Evolutionary conservation across 140 eudicot species (phyloP).

Genomic region (Flaveria floridana): DNA sequence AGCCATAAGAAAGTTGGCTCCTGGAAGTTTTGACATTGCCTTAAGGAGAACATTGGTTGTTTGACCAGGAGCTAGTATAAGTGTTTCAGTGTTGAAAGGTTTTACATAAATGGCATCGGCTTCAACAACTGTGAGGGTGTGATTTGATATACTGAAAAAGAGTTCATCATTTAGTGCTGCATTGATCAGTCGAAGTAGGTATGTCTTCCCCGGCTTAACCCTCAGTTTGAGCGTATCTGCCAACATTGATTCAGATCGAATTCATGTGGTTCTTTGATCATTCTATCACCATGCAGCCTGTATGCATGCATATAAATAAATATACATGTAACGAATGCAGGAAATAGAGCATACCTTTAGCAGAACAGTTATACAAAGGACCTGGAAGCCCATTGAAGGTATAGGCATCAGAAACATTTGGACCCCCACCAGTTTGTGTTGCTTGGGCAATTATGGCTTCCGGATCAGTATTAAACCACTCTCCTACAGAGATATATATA

Average conservation of each 20-base stretch:
- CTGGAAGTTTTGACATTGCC: slow-evolving; percentile 37
- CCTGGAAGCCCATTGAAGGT: neutral
- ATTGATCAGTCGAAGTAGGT: slow-evolving; percentile 52
- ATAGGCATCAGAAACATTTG: slow-evolving; percentile 5
- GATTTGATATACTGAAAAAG: slow-evolving; percentile 56
- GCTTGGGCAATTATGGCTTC: slow-evolving; percentile 46
- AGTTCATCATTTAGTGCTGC: slow-evolving; percentile 61
- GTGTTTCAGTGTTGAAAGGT: slow-evolving; percentile 52
- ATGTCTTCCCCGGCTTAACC: slow-evolving; percentile 68
- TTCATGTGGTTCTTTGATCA: no score
- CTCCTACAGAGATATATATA: slow-evolving; percentile 38
- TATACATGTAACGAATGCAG: no score
- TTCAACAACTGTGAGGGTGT: slow-evolving; percentile 64
- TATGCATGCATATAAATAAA: no score
- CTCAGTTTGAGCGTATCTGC: slow-evolving; percentile 62
- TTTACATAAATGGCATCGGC: slow-evolving; percentile 67
- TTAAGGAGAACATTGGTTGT: slow-evolving; percentile 64
- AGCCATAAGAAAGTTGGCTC: slow-evolving; percentile 53
- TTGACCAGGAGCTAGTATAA: slow-evolving; percentile 67
- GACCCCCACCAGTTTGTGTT: neutral
- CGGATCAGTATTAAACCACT: slow-evolving; percentile 63
- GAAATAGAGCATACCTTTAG: neutral
- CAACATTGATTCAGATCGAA: no score
- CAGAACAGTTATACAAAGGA: slow-evolving; percentile 3
- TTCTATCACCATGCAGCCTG: no score